phyloP scores from a whole-genome alignment of 768 basidiomycete genomes.

The Kwoniella sp. region DNA sequence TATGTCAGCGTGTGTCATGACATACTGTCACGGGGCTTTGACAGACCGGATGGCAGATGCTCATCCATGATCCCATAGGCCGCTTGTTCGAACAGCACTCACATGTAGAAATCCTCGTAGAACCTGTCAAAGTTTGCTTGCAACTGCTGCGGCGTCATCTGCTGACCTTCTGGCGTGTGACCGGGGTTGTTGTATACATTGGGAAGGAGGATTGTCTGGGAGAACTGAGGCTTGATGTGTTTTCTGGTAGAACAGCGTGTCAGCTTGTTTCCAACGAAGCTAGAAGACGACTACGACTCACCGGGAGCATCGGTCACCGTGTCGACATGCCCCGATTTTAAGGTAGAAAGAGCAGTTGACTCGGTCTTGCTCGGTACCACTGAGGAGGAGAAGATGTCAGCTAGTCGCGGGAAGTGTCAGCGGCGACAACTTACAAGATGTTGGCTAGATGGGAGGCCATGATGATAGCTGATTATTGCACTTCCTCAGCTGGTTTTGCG shows the following conservation, averaged over 20 bases:
- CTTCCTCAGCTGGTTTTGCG: neutral
- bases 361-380: constrained; percentile 57
- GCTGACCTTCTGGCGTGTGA: constrained; percentile 58
- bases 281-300: constrained; percentile 9
- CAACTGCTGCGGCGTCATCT: constrained; percentile 69
- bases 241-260: constrained; percentile 54
- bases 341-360: constrained; percentile 99
- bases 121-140: constrained; percentile 53
- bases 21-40: neutral
- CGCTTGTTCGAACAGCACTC: no score
- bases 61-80: no score
- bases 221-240: constrained; percentile 96
- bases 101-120: constrained; percentile 78
- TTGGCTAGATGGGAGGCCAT: constrained; percentile 65
- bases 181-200: constrained; percentile 99
- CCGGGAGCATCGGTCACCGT: constrained; percentile 95
- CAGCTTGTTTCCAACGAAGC: neutral
- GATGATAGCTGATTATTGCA: neutral
- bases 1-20: constrained; percentile 2
- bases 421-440: constrained; percentile 61
- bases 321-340: constrained; percentile 97
- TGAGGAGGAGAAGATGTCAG: constrained; percentile 7
- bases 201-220: constrained; percentile 90
- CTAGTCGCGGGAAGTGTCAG: neutral
- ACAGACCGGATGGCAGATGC: neutral